phyloP scores from a whole-genome alignment of 192 early-diverging fungal species.

The Funneliformis geosporum region DNA sequence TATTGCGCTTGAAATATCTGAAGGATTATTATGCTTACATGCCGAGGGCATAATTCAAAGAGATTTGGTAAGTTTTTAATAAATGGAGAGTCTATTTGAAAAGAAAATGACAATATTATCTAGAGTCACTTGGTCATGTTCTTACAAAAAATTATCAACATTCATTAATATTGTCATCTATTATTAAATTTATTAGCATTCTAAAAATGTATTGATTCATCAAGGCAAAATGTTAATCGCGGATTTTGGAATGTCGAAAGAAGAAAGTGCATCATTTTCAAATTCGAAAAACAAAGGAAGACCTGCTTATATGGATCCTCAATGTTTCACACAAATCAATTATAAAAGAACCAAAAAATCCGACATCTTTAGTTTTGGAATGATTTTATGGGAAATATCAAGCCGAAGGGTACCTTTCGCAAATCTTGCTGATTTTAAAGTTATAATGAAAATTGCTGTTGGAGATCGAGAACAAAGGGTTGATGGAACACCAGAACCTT shows the following conservation, averaged over 20 bases:
- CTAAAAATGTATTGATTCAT: constrained; percentile 17
- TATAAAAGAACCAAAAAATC: constrained; percentile 9
- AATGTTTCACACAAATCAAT: neutral
- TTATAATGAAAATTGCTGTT: constrained; percentile 35
- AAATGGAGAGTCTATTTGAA: too few species aligned
- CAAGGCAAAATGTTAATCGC: neutral
- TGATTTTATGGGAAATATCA: constrained; percentile 44
- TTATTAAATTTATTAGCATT: neutral
- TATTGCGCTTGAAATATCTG: constrained; percentile 37
- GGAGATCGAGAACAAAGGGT: constrained; percentile 41
- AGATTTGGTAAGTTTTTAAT: constrained; percentile 28
- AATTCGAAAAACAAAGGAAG: neutral
- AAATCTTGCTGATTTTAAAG: constrained; percentile 35
- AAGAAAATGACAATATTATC: too few species aligned
- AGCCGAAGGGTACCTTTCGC: constrained; percentile 36
- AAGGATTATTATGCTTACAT: constrained; percentile 33
- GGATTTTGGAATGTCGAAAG: neutral
- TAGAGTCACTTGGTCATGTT: too few species aligned
- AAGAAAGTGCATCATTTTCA: too few species aligned
- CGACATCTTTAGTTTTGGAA: constrained; percentile 44
- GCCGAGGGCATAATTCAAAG: constrained; percentile 37
- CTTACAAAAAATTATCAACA: neutral
- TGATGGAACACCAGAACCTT: constrained; percentile 39
- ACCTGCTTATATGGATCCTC: neutral
- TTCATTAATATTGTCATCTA: neutral